Percentiles rank a stretch among this genome's conserved stretches.
phyloP scores from a whole-genome alignment of 2,329 filamentous ascomycete species.

The Fusarium sp. region DNA sequence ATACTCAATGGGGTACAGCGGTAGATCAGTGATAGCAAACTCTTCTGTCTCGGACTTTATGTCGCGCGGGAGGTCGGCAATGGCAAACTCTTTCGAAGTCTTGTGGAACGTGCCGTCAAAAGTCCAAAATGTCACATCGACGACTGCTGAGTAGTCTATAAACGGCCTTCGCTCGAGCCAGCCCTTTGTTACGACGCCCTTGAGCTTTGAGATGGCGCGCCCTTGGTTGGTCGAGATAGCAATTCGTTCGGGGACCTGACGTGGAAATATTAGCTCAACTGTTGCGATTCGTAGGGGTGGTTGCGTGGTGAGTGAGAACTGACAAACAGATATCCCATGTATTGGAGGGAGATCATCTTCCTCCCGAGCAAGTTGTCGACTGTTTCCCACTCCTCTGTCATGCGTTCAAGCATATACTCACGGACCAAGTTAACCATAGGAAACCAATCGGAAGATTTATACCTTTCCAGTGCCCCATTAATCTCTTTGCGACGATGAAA shows the following conservation, averaged over 20 bases:
- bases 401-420: not conserved
- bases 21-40: not conserved
- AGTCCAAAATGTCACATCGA: not conserved
- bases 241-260: not conserved
- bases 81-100: not conserved
- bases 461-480: not conserved
- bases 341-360: not conserved
- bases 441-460: no score
- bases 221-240: not conserved
- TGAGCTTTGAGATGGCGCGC: not conserved
- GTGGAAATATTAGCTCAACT: no score
- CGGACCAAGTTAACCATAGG: not conserved
- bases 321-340: conserved; percentile 1
- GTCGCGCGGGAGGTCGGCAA: not conserved
- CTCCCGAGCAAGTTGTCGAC: not conserved
- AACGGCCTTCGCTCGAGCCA: not conserved
- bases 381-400: not conserved
- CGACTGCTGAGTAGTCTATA: not conserved
- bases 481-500: not conserved
- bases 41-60: not conserved
- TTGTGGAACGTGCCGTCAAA: not conserved
- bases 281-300: no score
- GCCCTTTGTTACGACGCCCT: not conserved
- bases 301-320: not conserved
- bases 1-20: not conserved